Base-by-base conservation (phyloP, 225 moss, liverwort and hornwort genomes). In the Sphagnum contortum region DNA sequence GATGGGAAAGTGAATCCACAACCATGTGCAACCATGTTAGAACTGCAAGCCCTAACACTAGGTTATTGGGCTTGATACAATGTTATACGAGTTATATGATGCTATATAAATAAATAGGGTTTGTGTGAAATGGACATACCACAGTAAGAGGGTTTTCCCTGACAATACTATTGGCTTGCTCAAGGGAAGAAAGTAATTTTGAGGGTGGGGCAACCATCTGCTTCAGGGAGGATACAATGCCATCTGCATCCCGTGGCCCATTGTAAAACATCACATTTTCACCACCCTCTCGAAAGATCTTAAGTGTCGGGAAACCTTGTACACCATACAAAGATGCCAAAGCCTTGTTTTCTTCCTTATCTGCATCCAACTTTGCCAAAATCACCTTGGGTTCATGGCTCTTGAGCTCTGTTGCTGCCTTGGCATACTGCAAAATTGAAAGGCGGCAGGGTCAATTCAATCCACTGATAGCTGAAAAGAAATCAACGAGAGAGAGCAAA, bases 241-340 rank as follows among this genome's bases (percentile, higher is more conserved):
- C 96, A 50, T 76, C 85, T 53, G 85, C 73, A 5, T 89, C 87
- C 52, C 96, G 79, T 57, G 96, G 96, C 0, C 92, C 96, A 49
- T 89, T 87, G 63, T 90, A 98, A 7, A 89, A 85, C 51, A 73
- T 71, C 12, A 89, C 69, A 12, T 68, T 48, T 49, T 70, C 70
- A 54, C 96, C 92, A 71, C 87, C 85, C 48, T 89, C 89, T 79
- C 81, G 87, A 65, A 98, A 73, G 62, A 92, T 58, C 75, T 87
- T 89, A 55, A 98, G 73, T 3, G 96, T 98, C 45, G 92, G 96
- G 63, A 89, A 98, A 71, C 92, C 96, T 65, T 69, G 75, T 49
- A 98, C 74, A 57, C 73, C 85, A 44, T 81, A 89, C 70, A 85
- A 79, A 1, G 78, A 56, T 9, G 80, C 77, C 81, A 92, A 73